Percentiles rank a stretch among this genome's conserved stretches.
Conservation (phyloP, 257 asterid genomes). For the Rhazya stricta region DNA sequence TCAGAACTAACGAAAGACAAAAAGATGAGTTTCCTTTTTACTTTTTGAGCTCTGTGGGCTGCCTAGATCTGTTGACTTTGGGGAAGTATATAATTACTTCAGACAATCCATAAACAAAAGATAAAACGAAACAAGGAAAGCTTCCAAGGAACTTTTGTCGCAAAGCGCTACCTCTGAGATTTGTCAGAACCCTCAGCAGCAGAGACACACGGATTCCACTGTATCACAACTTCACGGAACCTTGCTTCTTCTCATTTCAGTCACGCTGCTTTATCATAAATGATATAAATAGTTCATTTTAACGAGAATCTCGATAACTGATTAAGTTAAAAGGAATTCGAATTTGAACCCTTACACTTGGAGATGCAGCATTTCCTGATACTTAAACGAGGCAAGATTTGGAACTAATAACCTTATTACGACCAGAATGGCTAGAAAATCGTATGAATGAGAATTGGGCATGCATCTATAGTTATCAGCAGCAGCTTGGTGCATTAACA, state of each 20-base stretch:
- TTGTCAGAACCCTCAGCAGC: not conserved
- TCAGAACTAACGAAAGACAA: no score
- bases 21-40: not conserved
- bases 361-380: no score
- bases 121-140: not conserved
- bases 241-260: not conserved
- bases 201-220: not conserved
- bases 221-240: not conserved
- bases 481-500: slow-evolving; percentile 4
- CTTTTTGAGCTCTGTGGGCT: not conserved
- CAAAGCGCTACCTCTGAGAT: not conserved
- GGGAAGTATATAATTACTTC: not conserved
- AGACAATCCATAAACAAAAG: not conserved
- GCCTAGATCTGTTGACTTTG: not conserved
- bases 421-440: not conserved
- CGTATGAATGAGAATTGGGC: slow-evolving; percentile 4
- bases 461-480: slow-evolving; percentile 4
- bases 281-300: no score
- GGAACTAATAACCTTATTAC: no score
- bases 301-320: no score
- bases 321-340: no score
- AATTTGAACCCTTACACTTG: no score
- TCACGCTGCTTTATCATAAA: no score
- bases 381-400: no score
- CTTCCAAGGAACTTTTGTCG: not conserved